Base-by-base conservation (phyloP, 2,329 filamentous ascomycete species). In the Fusarium hostae region DNA sequence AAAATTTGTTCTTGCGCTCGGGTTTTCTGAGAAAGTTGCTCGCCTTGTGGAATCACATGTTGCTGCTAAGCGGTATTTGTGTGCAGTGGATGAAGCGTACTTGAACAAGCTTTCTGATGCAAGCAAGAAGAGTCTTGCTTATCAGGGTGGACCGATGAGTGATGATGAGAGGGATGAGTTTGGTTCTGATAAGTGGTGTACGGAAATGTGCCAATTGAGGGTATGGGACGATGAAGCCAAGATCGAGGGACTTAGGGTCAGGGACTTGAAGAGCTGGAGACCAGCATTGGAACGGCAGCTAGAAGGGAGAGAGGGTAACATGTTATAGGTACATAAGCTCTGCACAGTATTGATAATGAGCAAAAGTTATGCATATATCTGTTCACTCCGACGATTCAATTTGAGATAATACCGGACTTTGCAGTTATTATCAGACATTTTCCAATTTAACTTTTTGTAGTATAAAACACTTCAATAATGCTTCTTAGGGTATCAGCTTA, bases 161-260 rank as follows among this genome's bases (percentile, higher is more conserved):
- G 16, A 16, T 7, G 3, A 5, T 4, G 55, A 51, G 24, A 58
- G 26, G 24, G 32, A 4, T 4, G 6, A 28, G 9, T 58, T 58
- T 32, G 15, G 55, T 6, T 20, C 43, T 30, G 20, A n/a, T 32
- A 5, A 15, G 9, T 58, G 43, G 43, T 58, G 32, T 3, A n/a
- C 24, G 34, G 55, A 58, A 24, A 58, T 58, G 55, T 58, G 43
- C 13, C 55, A 51, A 18, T 32, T 58, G 20, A 51, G 55, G 5
- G 12, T 37, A 1, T 58, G 55, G 55, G 55, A 58, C 1, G 55
- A 58, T 4, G 55, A 50, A 9, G 55, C 55, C 20, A 58, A 58
- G 11, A 18, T 58, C 0, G 55, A 58, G 3, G 43, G 43, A 3
- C 32, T 51, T 22, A 3, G 5, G 15, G 55, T 51, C 0, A 39